Conservation (phyloP, 192 early-diverging fungal genomes). For the Phycomyces blakesleeanus region DNA sequence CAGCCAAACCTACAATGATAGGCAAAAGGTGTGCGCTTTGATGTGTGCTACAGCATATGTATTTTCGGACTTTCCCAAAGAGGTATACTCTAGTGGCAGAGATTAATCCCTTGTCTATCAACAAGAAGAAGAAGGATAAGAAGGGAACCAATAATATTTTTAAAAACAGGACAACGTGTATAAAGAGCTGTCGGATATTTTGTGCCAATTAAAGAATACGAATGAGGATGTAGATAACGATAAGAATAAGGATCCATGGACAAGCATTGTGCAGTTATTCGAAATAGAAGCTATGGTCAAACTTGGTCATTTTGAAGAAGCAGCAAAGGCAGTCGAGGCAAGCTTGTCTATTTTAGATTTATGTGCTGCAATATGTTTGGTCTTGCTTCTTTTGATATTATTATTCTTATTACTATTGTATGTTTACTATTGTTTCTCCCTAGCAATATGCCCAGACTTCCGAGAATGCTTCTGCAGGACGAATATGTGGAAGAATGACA, state of each 20-base stretch:
- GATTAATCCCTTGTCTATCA: no score
- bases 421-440: background rate
- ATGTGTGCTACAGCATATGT: background rate
- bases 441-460: background rate
- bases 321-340: background rate
- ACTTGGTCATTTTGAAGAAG: background rate
- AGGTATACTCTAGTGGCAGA: background rate
- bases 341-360: background rate
- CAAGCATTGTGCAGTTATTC: background rate
- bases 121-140: no score
- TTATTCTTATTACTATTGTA: background rate
- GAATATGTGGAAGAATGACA: constrained; percentile 1
- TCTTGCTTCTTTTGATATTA: no score
- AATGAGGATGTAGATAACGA: background rate
- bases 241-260: background rate
- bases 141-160: no score
- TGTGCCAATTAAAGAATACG: background rate
- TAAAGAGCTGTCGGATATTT: background rate
- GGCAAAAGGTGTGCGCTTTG: background rate
- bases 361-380: background rate
- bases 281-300: background rate
- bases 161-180: background rate
- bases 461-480: background rate
- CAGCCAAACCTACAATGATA: background rate
- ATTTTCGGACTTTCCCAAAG: background rate